A percentile compares a stretch with the other conserved stretches of the same genome.
phyloP scores from a whole-genome alignment of 2,329 filamentous ascomycete genomes.

The Apiospora phragmitis region DNA sequence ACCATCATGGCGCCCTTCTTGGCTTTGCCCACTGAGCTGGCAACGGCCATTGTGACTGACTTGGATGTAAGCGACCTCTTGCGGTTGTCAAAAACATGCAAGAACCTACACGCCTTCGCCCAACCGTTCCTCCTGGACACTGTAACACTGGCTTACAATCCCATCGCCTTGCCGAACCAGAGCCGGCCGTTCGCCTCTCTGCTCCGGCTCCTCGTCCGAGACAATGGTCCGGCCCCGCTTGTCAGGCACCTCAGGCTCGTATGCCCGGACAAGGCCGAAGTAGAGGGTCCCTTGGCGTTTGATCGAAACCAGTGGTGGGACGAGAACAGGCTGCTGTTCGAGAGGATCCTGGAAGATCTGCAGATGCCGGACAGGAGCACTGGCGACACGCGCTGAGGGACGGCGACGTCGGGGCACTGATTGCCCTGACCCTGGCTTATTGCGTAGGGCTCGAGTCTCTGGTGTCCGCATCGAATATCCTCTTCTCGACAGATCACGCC shows the following conservation, averaged over 20 bases:
- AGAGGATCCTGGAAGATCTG: neutral
- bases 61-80: neutral
- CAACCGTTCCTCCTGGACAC: neutral
- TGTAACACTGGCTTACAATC: neutral
- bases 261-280: neutral
- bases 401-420: neutral
- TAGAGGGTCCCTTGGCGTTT: neutral
- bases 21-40: neutral
- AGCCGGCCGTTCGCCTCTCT: neutral
- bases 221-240: neutral
- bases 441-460: neutral
- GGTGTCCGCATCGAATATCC: neutral
- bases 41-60: neutral
- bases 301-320: neutral
- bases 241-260: neutral
- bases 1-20: neutral
- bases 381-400: neutral
- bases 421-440: neutral
- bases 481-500: neutral
- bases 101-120: neutral
- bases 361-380: neutral
- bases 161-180: neutral
- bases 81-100: neutral
- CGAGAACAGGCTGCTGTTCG: neutral
- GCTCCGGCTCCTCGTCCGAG: neutral